Evolutionary conservation across 2,329 filamentous ascomycete species (phyloP).

Genomic region (Fusarium papillatum): DNA sequence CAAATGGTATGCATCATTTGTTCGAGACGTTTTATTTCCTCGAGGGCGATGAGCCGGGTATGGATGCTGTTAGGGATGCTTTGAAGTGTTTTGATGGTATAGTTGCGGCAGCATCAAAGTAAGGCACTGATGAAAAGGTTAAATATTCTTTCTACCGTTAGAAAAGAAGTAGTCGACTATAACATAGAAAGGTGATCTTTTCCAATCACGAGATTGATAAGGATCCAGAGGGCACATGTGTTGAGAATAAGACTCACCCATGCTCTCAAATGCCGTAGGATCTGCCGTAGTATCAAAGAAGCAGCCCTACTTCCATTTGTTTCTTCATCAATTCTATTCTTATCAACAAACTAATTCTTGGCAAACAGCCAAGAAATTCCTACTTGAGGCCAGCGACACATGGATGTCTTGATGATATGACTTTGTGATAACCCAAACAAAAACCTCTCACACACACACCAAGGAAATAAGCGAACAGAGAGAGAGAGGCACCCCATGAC

Average conservation of each 20-base stretch:
- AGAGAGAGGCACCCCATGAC: neutral
- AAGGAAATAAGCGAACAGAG: neutral
- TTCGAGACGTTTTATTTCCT: conserved; percentile 47
- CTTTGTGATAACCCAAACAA: neutral
- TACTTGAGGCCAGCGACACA: neutral
- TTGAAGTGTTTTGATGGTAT: conserved; percentile 41
- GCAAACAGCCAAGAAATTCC: neutral
- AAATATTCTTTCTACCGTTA: neutral
- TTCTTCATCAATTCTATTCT: neutral
- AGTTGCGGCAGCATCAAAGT: conserved; percentile 1
- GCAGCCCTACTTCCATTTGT: neutral
- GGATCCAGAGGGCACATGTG: neutral
- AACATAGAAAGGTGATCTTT: too few species aligned
- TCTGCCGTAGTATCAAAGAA: neutral
- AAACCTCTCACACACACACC: neutral
- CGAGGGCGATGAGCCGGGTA: conserved; percentile 45
- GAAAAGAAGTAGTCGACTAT: too few species aligned
- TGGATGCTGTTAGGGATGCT: conserved; percentile 44
- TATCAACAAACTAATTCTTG: neutral
- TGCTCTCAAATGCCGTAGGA: neutral
- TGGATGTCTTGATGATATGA: neutral
- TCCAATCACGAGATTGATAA: neutral
- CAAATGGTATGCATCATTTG: conserved; percentile 44
- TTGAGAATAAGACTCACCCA: neutral
- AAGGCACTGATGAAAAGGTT: neutral